Evolutionary conservation across 768 basidiomycete genomes (phyloP), one percentile per base, ranked within the genome.

Genomic region (Gymnopilus dilepis): DNA sequence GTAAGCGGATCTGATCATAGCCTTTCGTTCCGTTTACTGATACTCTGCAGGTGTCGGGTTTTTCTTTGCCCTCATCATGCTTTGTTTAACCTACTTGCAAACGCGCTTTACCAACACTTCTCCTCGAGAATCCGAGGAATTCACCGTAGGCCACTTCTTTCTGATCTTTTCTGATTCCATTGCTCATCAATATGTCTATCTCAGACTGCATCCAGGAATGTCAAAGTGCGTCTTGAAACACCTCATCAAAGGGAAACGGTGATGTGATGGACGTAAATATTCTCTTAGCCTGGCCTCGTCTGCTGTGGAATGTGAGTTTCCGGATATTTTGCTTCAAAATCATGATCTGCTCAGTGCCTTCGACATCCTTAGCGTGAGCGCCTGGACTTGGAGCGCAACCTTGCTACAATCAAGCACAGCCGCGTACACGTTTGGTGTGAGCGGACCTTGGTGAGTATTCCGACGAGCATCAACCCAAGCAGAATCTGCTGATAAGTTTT

Each of bases 311-410:
- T 83, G 79, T 80, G 34, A 34, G 76, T 65, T 30, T 33, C 33
- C 22, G 28, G 19, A 15, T 15, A 28, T 47, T 61, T 33, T 30
- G 22, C 43, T 31, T 41, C 47, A 15, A 24, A 40, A 19, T 41
- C 26, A n/a, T n/a, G n/a, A n/a, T n/a, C n/a, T n/a, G 59, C 28
- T 22, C 34, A 57, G 52, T 37, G 52, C 17, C 26, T 12, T 28
- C 24, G 45, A 21, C 34, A n/a, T 11, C 2, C 17, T 21, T 50
- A 81, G 80, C 55, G 82, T 84, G 7, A 82, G 82, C 57, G 84
- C 84, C 0, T 83, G 82, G 84, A 85, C 83, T 12, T 84, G 83
- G 84, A 83, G 82, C 52, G 83, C 83, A 0, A 85, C 84, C 0
- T 74, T 85, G 13, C 74, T 85, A n/a, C 82, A 83, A 59, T 83